Conservation (phyloP, 2,329 filamentous ascomycete species). For the Cladorrhinum sp. region DNA sequence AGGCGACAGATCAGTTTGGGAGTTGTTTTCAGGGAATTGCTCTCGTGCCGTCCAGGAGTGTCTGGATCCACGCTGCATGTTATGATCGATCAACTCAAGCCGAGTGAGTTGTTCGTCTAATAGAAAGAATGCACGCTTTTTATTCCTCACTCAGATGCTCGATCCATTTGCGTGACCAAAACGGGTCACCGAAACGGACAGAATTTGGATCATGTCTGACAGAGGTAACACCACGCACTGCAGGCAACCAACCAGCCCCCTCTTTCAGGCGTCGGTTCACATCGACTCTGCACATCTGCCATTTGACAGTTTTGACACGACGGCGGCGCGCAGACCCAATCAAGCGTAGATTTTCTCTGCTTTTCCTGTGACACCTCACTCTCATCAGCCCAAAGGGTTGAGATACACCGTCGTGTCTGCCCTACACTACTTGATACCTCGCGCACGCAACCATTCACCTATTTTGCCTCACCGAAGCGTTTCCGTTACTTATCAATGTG, state of each 20-base stretch:
- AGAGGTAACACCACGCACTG: neutral
- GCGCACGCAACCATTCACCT: neutral
- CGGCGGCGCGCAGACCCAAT: neutral
- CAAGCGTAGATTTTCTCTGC: neutral
- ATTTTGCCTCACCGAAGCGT: neutral
- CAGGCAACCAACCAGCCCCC: neutral
- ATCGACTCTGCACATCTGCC: neutral
- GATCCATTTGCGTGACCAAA: conserved; percentile 11
- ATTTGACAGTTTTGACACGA: conserved; percentile 2
- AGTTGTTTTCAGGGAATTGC: no score
- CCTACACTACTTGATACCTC: no score
- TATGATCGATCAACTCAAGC: neutral
- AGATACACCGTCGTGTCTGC: neutral
- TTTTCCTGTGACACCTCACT: conserved; percentile 1
- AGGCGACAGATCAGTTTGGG: neutral
- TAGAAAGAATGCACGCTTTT: neutral
- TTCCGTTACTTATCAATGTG: neutral
- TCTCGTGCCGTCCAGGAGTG: neutral
- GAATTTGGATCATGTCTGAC: conserved; percentile 4
- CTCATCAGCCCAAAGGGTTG: conserved; percentile 5
- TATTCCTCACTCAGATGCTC: neutral
- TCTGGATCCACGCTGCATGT: neutral
- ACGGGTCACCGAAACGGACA: conserved; percentile 16
- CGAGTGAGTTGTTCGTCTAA: neutral
- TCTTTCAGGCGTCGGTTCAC: conserved; percentile 3